Evolutionary conservation across 306 rosid genomes (phyloP).

Genomic region (Citrullus mucosospermus): DNA sequence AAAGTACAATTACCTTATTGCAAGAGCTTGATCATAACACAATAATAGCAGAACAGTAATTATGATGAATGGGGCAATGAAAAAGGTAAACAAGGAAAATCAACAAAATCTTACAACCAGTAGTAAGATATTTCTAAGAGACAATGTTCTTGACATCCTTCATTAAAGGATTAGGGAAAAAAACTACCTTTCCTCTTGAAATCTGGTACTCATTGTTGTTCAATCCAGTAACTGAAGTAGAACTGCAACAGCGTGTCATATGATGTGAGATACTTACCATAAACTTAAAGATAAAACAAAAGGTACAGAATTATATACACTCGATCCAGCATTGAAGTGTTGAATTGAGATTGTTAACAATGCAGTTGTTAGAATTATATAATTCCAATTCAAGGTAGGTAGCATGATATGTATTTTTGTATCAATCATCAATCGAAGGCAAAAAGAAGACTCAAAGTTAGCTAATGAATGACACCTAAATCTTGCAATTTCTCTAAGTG

Average conservation of each 20-base stretch:
- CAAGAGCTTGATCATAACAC: background rate
- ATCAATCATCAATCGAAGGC: background rate
- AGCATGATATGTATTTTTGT: background rate
- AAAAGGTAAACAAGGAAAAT: background rate
- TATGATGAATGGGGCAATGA: background rate
- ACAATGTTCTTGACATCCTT: background rate
- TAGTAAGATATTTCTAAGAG: background rate
- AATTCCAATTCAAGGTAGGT: background rate
- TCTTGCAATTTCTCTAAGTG: constrained; percentile 75
- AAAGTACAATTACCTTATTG: background rate
- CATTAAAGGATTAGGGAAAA: background rate
- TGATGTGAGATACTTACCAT: background rate
- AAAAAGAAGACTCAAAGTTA: background rate
- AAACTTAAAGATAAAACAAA: background rate
- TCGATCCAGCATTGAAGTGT: background rate
- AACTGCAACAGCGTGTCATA: constrained; percentile 30
- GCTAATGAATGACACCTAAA: constrained; percentile 47
- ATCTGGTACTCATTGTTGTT: constrained; percentile 96
- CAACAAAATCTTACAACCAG: background rate
- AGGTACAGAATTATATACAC: background rate
- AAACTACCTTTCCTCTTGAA: constrained; percentile 68
- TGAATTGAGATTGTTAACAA: no score
- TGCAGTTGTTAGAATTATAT: background rate
- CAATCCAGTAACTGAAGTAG: constrained; percentile 64
- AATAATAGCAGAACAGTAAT: background rate